Evolutionary conservation across 2,329 filamentous ascomycete genomes (phyloP).

Genomic region (Curvularia hawaiiensis): DNA sequence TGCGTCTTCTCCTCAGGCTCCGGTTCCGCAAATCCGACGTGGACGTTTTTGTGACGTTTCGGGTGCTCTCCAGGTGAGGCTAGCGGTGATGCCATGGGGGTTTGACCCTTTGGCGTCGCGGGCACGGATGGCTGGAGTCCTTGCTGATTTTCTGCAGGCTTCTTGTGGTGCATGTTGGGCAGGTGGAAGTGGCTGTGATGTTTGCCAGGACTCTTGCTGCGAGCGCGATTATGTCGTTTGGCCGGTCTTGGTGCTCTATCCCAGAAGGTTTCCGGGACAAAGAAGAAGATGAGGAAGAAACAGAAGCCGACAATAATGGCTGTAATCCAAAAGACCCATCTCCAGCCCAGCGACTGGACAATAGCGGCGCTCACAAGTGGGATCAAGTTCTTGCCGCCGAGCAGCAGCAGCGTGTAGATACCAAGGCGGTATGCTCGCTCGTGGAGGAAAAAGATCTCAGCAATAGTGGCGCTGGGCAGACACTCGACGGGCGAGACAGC

Average conservation of each 20-base stretch:
- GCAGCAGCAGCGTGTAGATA: slow-evolving; percentile 86
- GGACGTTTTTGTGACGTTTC: slow-evolving; percentile 20
- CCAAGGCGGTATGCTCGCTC: slow-evolving; percentile 92
- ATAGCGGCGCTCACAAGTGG: slow-evolving; percentile 86
- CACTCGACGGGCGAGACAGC: slow-evolving; percentile 91
- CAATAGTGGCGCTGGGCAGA: slow-evolving; percentile 89
- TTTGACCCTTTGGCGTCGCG: slow-evolving; percentile 7
- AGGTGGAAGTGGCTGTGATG: slow-evolving; percentile 35
- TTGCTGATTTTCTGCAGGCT: slow-evolving; percentile 14
- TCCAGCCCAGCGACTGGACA: slow-evolving; percentile 78
- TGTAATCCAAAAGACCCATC: slow-evolving; percentile 91
- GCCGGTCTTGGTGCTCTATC: slow-evolving; percentile 72
- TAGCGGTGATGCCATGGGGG: slow-evolving; percentile 7
- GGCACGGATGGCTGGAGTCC: slow-evolving; percentile 4
- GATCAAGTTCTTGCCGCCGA: slow-evolving; percentile 90
- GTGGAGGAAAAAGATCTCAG: slow-evolving; percentile 95
- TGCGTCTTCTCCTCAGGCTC: slow-evolving; percentile 10
- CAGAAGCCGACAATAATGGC: slow-evolving; percentile 78
- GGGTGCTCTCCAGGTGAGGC: slow-evolving; percentile 11
- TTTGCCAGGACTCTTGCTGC: slow-evolving; percentile 35
- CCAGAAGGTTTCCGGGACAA: slow-evolving; percentile 96
- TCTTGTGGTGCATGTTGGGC: slow-evolving; percentile 28
- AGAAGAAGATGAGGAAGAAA: slow-evolving; percentile 77
- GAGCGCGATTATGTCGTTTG: slow-evolving; percentile 45
- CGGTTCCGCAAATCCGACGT: slow-evolving; percentile 60